Percentiles rank a stretch among this genome's conserved stretches.
These are phyloP conservation scores for Podospora appendiculata DNA, from an alignment of 495 filamentous ascomycete genomes.

Conservation along the genomic window DNA sequence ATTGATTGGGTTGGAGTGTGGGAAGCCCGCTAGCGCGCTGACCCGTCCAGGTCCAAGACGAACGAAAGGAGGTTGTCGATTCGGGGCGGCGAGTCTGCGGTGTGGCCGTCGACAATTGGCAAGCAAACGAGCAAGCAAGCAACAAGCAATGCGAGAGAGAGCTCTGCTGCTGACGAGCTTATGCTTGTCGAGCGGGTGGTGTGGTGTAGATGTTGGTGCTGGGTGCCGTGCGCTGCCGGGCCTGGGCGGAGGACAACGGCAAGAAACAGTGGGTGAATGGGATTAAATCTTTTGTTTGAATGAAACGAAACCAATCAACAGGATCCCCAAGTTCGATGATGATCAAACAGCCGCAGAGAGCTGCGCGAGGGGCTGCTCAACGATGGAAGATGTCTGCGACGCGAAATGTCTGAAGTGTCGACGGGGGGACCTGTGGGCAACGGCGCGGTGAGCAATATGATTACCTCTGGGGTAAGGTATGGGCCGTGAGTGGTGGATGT, in stretches of 20 bases:
- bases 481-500: slow-evolving; percentile 2
- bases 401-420: slow-evolving; percentile 21
- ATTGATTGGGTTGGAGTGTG: slow-evolving; percentile 10
- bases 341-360: slow-evolving; percentile 21
- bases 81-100: slow-evolving; percentile 4
- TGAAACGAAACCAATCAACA: slow-evolving; percentile 34
- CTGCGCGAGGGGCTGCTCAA: slow-evolving; percentile 13
- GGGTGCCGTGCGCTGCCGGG: slow-evolving; percentile 16
- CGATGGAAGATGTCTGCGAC: slow-evolving; percentile 25
- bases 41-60: slow-evolving; percentile 15
- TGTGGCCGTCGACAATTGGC: slow-evolving; percentile 17
- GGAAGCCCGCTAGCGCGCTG: slow-evolving; percentile 11
- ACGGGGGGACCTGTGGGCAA: slow-evolving; percentile 4
- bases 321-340: slow-evolving; percentile 24
- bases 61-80: slow-evolving; percentile 7
- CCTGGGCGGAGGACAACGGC: slow-evolving; percentile 10
- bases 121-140: background rate
- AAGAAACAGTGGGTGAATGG: slow-evolving; percentile 33
- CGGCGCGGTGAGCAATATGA: slow-evolving; percentile 11
- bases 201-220: slow-evolving; percentile 6
- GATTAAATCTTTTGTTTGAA: slow-evolving; percentile 30
- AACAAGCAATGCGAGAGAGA: background rate
- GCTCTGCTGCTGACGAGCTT: background rate
- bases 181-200: slow-evolving; percentile 1
- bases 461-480: slow-evolving; percentile 21